phyloP scores from a whole-genome alignment of 2,329 filamentous ascomycete species.

The Fusarium poae region DNA sequence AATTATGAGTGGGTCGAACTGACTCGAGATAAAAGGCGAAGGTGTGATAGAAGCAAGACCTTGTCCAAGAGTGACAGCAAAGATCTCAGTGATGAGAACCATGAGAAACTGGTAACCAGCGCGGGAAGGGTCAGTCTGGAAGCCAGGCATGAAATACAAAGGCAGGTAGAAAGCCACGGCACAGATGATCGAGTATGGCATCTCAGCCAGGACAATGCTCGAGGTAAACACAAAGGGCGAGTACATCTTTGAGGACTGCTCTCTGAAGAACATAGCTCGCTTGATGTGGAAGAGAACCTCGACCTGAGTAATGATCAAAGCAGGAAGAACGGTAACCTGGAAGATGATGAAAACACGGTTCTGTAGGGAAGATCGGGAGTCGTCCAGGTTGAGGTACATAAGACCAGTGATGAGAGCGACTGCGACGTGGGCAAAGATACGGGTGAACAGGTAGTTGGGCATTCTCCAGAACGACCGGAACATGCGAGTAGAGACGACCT shows the following conservation, averaged over 20 bases:
- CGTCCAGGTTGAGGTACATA: constrained; percentile 81
- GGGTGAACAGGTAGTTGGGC: constrained; percentile 89
- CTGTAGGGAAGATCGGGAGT: constrained; percentile 82
- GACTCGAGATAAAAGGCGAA: constrained; percentile 80
- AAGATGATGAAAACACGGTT: constrained; percentile 92
- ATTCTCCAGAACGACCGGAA: constrained; percentile 87
- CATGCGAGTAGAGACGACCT: constrained; percentile 77
- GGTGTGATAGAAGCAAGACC: constrained; percentile 82
- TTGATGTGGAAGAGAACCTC: constrained; percentile 84
- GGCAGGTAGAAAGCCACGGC: constrained; percentile 85
- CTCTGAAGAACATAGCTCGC: constrained; percentile 86
- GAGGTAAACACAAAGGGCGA: constrained; percentile 81
- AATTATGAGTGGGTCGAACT: constrained; percentile 85
- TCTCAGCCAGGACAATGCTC: constrained; percentile 83
- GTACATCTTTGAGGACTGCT: constrained; percentile 89
- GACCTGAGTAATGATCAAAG: constrained; percentile 85
- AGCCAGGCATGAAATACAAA: constrained; percentile 85
- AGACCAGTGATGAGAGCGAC: constrained; percentile 84
- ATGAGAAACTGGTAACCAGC: constrained; percentile 92
- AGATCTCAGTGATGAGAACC: constrained; percentile 84
- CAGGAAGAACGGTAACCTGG: constrained; percentile 86
- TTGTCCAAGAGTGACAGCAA: constrained; percentile 84
- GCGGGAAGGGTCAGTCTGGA: constrained; percentile 71
- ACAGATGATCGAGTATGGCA: constrained; percentile 86
- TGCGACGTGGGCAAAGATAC: constrained; percentile 85